Conservation (phyloP, 1,139 yeast species). For the Saccharomyces hybrid region DNA sequence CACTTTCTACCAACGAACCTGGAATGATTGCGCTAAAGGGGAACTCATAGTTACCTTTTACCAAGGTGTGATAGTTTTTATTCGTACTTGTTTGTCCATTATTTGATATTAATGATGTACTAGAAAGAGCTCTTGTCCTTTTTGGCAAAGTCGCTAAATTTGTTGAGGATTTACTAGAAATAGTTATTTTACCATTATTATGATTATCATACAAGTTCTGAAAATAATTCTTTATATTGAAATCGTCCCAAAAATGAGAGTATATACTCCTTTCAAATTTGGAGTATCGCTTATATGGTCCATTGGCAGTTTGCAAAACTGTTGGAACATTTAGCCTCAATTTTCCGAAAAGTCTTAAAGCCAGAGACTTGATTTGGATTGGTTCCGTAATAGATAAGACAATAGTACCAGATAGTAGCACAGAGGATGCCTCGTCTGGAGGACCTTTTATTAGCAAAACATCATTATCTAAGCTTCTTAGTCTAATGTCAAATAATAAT, state of each 20-base stretch:
- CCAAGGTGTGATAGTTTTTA: constrained; percentile 33
- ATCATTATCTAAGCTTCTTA: constrained; percentile 62
- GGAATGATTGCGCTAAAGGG: too few species aligned
- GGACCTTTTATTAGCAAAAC: constrained; percentile 75
- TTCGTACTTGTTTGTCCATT: constrained; percentile 21
- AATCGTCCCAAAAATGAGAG: constrained; percentile 70
- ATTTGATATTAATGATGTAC: constrained; percentile 5
- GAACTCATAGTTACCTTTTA: too few species aligned
- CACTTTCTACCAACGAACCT: too few species aligned
- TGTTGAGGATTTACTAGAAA: constrained; percentile 19
- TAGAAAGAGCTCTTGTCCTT: constrained; percentile 4
- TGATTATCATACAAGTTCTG: constrained; percentile 28
- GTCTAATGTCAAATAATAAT: constrained; percentile 26
- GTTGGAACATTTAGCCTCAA: constrained; percentile 54
- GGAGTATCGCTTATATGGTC: constrained; percentile 42
- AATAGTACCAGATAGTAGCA: constrained; percentile 64
- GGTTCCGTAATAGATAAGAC: constrained; percentile 75
- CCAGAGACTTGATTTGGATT: constrained; percentile 53
- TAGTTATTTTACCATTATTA: constrained; percentile 10
- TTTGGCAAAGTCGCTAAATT: constrained; percentile 16
- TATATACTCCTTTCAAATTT: constrained; percentile 59
- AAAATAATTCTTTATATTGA: constrained; percentile 39
- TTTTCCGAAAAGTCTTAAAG: constrained; percentile 57
- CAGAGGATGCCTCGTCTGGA: constrained; percentile 71
- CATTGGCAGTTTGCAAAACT: constrained; percentile 40